Conservation (phyloP, 2,329 filamentous ascomycete species). For the Fusarium neocosmosporiellum region DNA sequence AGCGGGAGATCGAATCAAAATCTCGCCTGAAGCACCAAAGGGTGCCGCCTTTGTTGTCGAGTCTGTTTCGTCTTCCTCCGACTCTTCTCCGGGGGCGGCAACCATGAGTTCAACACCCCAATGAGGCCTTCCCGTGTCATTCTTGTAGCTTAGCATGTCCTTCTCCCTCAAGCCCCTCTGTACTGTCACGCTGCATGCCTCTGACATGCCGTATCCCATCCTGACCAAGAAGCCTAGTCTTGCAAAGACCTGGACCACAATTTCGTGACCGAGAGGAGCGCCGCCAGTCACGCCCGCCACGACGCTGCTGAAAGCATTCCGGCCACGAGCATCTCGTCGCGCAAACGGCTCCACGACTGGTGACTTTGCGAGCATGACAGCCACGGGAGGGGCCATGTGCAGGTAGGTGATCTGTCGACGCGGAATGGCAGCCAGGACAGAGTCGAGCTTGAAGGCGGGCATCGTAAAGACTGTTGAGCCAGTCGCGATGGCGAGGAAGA, state of each 20-base stretch:
- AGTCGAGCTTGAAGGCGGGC: conserved; percentile 74
- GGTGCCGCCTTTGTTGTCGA: conserved; percentile 49
- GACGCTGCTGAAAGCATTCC: conserved; percentile 69
- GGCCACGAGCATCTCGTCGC: conserved; percentile 52
- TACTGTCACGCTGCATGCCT: conserved; percentile 73
- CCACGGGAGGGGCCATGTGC: conserved; percentile 75
- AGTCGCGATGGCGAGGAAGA: conserved; percentile 65
- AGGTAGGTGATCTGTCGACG: conserved; percentile 73
- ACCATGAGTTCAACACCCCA: conserved; percentile 73
- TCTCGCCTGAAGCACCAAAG: conserved; percentile 68
- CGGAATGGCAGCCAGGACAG: conserved; percentile 71
- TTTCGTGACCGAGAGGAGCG: conserved; percentile 69
- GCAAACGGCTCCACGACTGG: conserved; percentile 72
- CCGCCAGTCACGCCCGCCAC: conserved; percentile 68
- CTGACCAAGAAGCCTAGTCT: conserved; percentile 61
- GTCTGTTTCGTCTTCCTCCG: conserved; percentile 44
- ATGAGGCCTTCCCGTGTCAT: conserved; percentile 74
- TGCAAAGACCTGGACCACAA: conserved; percentile 70
- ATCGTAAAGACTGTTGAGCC: conserved; percentile 74
- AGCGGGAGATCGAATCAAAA: conserved; percentile 72
- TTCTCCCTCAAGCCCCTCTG: conserved; percentile 65
- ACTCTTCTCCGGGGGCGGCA: conserved; percentile 60
- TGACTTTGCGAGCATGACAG: conserved; percentile 76
- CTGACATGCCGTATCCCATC: conserved; percentile 82
- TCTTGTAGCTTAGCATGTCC: conserved; percentile 58